Base-by-base conservation (phyloP, 345 rosid genomes). In the Populus deltoides region DNA sequence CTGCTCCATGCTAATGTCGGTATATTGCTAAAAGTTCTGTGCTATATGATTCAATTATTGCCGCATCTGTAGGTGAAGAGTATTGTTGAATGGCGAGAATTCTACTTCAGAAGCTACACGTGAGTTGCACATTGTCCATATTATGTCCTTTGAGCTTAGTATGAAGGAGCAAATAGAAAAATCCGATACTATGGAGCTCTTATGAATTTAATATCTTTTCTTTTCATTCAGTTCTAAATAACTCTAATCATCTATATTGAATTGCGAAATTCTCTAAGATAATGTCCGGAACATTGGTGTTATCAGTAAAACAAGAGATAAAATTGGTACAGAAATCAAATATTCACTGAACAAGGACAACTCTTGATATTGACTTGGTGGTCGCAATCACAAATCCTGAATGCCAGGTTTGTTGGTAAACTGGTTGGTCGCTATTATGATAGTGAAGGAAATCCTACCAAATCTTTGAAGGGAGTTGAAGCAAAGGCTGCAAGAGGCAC, bases 401-500 rank as follows among this genome's bases (percentile, higher is more conserved):
- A 38, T 66, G 51, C 69, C 83, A 95, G 99, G 76, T 93, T 82
- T 80, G 90, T 85, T 57, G 99, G 99, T 69, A 95, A 88, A 85
- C 90, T 95, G 77, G 89, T 93, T 76, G 98, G 98, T 47, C 93
- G 89, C 77, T 95, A 92, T 81, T 90, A 95, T 67, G 93, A 95
- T 83, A 79, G 81, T 79, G 81, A 87, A 66, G 98, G 99, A 62
- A 92, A 90, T 81, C 90, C 98, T 11, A 90, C 99, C 25, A 95
- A 95, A 82, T 86, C 86, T 76, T 82, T 95, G 78, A 95, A 93
- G 87, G 99, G 97, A 81, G 97, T 83, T 33, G 97, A 93, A 89
- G 98, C 97, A 57, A 93, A 93, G 83, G 94, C 98, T 77, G 90
- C 90, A 38, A 89, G 97, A 91, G 99, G 97, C 68, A 92, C 92